Evolutionary conservation across 2,329 filamentous ascomycete species (phyloP), one percentile per base, ranked within the genome.

Genomic region (Penicillium sp.): DNA sequence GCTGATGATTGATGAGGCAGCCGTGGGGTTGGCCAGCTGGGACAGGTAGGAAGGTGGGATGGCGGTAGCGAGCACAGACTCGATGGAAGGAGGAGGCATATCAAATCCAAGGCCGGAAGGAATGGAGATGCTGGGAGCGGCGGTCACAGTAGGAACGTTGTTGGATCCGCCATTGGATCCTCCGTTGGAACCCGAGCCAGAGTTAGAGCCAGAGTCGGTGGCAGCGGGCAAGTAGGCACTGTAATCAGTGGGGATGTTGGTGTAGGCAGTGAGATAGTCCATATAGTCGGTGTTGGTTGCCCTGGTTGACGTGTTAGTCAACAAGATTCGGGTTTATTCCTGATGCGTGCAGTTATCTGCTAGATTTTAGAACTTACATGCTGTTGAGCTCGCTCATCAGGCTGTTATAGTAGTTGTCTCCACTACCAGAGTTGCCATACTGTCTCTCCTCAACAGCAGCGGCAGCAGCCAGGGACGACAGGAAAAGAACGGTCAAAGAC

Each of bases 51-150:
- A 70, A n/a, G 57, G 38, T 0, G 74, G 74, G 6, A 76, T 53
- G 12, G 69, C 72, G 5, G 73, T 74, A 54, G 62, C 61, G 38
- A 75, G 62, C 13, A 69, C 68, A 5, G 63, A 59, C 37, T 70
- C 37, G 56, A 75, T 68, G n/a, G 72, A 72, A 9, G 63, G 33
- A 4, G 72, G 71, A 6, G 70, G 70, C 28, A 61, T 38, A 38
- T 59, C 62, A 33, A 44, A 22, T 33, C 15, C 44, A 13, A 33
- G 19, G 15, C 35, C 22, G 33, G 53, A 22, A 1, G 54, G 38
- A 13, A 58, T 26, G 6, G 19, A 38, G 22, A 35, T 6, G 4
- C 45, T 40, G 17, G 53, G 58, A 13, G 50, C 59, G 54, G 61
- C 59, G 22, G 65, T 61, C 37, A 61, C n/a, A 5, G 55, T 19